phyloP scores from a whole-genome alignment of 2,329 filamentous ascomycete genomes.

The Colletotrichum coccodes region DNA sequence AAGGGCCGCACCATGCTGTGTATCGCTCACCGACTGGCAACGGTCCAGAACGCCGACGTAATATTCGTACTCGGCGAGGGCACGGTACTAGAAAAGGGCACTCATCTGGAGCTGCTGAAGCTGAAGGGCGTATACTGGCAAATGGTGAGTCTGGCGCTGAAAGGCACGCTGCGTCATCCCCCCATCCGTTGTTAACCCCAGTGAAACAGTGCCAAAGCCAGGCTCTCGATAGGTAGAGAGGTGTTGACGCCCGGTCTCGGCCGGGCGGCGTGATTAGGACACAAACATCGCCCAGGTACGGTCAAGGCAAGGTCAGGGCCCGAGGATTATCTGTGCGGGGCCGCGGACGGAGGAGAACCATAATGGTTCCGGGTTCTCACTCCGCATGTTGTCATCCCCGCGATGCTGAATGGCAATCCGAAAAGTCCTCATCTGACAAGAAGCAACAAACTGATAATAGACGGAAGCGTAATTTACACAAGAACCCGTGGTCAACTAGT shows the following conservation, averaged over 20 bases:
- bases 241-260: neutral
- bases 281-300: no score
- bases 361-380: neutral
- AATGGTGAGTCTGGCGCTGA: constrained; percentile 57
- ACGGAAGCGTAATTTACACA: neutral
- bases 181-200: neutral
- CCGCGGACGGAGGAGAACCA: neutral
- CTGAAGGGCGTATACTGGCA: constrained; percentile 65
- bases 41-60: constrained; percentile 81
- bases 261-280: neutral
- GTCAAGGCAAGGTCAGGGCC: neutral
- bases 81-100: constrained; percentile 64
- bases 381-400: neutral
- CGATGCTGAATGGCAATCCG: no score
- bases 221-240: constrained; percentile 59
- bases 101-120: constrained; percentile 60
- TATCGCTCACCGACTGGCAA: constrained; percentile 81
- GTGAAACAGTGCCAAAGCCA: constrained; percentile 64
- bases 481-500: no score
- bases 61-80: constrained; percentile 82
- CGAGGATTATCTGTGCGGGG: neutral
- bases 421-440: neutral
- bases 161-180: constrained; percentile 33
- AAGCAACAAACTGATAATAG: neutral
- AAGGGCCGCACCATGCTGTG: constrained; percentile 74